Percentiles rank a stretch among this genome's conserved stretches.
Evolutionary conservation across 208 protist species (phyloP).

Genomic region (Hexamita inflata): DNA sequence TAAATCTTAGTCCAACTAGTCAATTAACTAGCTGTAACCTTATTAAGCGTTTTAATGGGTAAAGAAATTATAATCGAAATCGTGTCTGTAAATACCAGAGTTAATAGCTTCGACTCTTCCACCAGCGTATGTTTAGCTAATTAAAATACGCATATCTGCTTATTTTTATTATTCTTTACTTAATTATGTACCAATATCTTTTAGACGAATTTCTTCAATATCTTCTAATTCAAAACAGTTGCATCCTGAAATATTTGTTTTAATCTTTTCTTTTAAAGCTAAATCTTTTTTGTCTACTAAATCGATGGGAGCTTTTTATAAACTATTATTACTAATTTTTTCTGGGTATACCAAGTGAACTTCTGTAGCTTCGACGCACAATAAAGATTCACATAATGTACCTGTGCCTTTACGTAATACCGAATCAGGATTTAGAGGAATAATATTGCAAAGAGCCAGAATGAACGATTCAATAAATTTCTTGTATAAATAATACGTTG

Average conservation of each 20-base stretch:
- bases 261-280: too few species aligned
- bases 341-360: constrained; percentile 95
- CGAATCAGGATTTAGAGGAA: constrained; percentile 93
- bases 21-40: constrained; percentile 56
- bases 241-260: too few species aligned
- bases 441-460: constrained; percentile 97
- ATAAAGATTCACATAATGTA: constrained; percentile 91
- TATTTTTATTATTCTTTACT: background rate
- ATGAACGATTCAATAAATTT: constrained; percentile 99
- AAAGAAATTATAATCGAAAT: constrained; percentile 78
- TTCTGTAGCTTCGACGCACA: constrained; percentile 87
- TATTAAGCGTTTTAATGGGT: constrained; percentile 65
- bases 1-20: constrained; percentile 69
- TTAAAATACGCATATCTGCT: constrained; percentile 58
- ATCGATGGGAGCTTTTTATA: background rate
- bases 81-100: constrained; percentile 78
- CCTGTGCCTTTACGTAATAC: constrained; percentile 92
- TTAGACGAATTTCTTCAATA: too few species aligned
- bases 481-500: constrained; percentile 97
- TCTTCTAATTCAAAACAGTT: too few species aligned
- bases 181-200: too few species aligned
- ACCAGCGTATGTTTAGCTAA: constrained; percentile 96
- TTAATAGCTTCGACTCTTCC: constrained; percentile 65
- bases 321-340: constrained; percentile 62
- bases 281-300: too few species aligned